phyloP scores from a whole-genome alignment of 2,329 filamentous ascomycete genomes.

The Colletotrichum echinochloae region DNA sequence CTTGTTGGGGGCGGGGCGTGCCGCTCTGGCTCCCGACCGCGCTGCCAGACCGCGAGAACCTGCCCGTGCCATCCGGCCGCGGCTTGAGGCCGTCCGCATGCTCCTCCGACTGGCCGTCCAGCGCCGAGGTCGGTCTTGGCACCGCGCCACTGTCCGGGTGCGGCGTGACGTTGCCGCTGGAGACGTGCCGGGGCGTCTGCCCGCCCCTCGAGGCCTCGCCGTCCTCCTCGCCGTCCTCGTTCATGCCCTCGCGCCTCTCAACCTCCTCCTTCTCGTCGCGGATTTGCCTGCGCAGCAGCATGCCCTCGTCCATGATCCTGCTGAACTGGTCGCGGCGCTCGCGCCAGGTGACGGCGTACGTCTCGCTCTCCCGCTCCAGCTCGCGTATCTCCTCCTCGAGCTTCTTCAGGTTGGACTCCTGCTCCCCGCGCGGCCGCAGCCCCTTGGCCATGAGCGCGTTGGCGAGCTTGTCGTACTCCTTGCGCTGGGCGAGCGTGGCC shows the following conservation, averaged over 20 bases:
- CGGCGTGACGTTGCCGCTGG: constrained; percentile 65
- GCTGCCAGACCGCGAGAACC: constrained; percentile 53
- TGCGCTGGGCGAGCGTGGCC: constrained; percentile 80
- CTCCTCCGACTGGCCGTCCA: constrained; percentile 45
- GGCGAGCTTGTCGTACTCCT: constrained; percentile 88
- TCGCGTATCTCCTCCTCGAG: constrained; percentile 90
- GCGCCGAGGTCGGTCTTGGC: constrained; percentile 49
- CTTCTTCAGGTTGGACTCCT: constrained; percentile 81
- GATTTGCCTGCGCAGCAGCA: constrained; percentile 85
- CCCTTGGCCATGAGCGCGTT: constrained; percentile 69
- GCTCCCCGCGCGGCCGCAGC: constrained; percentile 85
- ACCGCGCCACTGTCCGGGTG: constrained; percentile 58
- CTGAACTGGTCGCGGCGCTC: constrained; percentile 90
- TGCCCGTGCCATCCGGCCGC: constrained; percentile 22
- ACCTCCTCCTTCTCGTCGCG: constrained; percentile 96
- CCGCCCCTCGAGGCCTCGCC: constrained; percentile 60
- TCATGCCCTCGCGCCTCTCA: constrained; percentile 86
- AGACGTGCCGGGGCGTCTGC: constrained; percentile 63
- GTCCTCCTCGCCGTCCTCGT: constrained; percentile 73
- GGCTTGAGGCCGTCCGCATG: constrained; percentile 48
- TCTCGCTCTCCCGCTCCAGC: constrained; percentile 84
- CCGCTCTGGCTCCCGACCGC: constrained; percentile 53
- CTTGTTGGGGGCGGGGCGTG: constrained; percentile 48
- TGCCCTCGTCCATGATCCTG: constrained; percentile 90
- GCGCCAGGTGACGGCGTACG: constrained; percentile 85